Conservation (phyloP, 2,329 filamentous ascomycete genomes). For the Ceratocystis cacaofunesta region DNA sequence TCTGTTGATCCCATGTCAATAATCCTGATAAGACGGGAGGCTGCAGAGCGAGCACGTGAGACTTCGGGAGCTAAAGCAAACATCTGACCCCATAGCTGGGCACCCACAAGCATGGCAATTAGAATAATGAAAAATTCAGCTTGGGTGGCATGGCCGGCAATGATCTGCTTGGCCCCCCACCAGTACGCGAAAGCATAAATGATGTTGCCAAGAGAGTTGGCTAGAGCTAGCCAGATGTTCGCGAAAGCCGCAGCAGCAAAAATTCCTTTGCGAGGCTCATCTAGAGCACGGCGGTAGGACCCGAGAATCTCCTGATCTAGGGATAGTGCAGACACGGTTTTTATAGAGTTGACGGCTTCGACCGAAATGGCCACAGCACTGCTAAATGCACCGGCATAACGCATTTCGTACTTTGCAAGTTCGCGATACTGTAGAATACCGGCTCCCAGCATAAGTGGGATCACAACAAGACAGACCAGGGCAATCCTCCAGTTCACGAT, state of each 20-base stretch:
- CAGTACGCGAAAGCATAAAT: slow-evolving; percentile 66
- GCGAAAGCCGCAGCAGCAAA: slow-evolving; percentile 34
- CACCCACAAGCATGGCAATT: slow-evolving; percentile 54
- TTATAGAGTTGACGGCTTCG: slow-evolving; percentile 51
- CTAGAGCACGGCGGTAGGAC: slow-evolving; percentile 38
- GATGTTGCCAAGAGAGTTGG: slow-evolving; percentile 47
- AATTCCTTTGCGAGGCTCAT: slow-evolving; percentile 39
- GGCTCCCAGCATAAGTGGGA: slow-evolving; percentile 53
- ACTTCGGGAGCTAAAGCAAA: slow-evolving; percentile 63
- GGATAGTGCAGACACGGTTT: slow-evolving; percentile 44
- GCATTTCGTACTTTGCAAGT: slow-evolving; percentile 45
- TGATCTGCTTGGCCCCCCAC: slow-evolving; percentile 62
- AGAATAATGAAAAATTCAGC: slow-evolving; percentile 65
- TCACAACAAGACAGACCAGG: slow-evolving; percentile 52
- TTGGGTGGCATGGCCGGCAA: slow-evolving; percentile 45
- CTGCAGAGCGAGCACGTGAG: slow-evolving; percentile 48
- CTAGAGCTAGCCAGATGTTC: slow-evolving; percentile 46
- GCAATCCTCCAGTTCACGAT: slow-evolving; percentile 65
- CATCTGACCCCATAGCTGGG: slow-evolving; percentile 59
- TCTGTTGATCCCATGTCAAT: slow-evolving; percentile 30
- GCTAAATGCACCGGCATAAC: slow-evolving; percentile 49
- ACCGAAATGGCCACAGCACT: slow-evolving; percentile 49
- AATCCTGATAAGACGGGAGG: slow-evolving; percentile 40
- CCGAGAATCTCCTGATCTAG: slow-evolving; percentile 36
- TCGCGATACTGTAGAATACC: slow-evolving; percentile 54